Conservation (phyloP, 2,329 filamentous ascomycete species). For the Curvularia lunata region DNA sequence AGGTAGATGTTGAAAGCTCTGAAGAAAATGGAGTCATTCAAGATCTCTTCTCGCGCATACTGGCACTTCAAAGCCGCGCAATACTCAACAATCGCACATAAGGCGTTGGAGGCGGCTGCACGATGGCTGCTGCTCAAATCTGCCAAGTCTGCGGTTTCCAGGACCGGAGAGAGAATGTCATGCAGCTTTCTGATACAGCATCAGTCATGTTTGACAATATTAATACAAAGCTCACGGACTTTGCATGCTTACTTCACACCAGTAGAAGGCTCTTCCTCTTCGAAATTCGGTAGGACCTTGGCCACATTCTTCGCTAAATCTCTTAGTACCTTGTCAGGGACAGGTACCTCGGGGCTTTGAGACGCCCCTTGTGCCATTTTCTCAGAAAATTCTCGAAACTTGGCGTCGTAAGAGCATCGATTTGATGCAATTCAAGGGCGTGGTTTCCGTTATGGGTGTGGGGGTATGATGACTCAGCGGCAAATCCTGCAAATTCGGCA, state of each 20-base stretch:
- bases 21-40: constrained; percentile 48
- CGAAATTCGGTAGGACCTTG: constrained; percentile 35
- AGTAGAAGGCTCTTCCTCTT: constrained; percentile 30
- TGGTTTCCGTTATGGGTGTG: constrained; percentile 4
- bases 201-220: constrained; percentile 25
- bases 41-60: constrained; percentile 39
- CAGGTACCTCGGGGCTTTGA: constrained; percentile 18
- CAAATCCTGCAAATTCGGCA: constrained; percentile 8
- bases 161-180: constrained; percentile 33
- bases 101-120: constrained; percentile 55
- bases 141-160: constrained; percentile 43
- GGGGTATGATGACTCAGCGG: constrained; percentile 6
- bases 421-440: neutral
- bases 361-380: constrained; percentile 19
- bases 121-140: constrained; percentile 49
- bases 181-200: constrained; percentile 36
- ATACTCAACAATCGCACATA: constrained; percentile 54
- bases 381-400: neutral
- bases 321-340: constrained; percentile 37
- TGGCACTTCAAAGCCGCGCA: constrained; percentile 41
- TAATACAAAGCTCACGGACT: constrained; percentile 43
- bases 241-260: constrained; percentile 48
- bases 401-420: constrained; percentile 6
- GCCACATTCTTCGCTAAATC: constrained; percentile 36
- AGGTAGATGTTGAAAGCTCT: constrained; percentile 52